phyloP scores from a whole-genome alignment of 805 yeast genomes.

The Wickerhamomyces bisporus region DNA sequence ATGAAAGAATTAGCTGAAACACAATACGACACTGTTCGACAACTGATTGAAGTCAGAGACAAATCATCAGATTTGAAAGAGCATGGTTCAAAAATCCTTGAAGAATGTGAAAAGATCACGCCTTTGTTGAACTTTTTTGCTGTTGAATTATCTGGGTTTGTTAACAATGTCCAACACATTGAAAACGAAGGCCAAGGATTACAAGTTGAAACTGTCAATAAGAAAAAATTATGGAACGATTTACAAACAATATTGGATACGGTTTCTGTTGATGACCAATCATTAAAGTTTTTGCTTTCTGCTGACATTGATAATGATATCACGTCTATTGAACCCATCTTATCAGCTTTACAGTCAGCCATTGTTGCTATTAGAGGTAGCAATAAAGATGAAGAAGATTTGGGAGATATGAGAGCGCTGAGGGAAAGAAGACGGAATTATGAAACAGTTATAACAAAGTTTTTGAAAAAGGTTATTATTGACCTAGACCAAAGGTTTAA shows the following conservation, averaged over 20 bases:
- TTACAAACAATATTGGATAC: constrained; percentile 63
- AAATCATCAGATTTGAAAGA: constrained; percentile 37
- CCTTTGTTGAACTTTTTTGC: constrained; percentile 51
- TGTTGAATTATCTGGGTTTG: constrained; percentile 58
- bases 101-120: constrained; percentile 51
- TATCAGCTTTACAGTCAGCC: constrained; percentile 58
- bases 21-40: constrained; percentile 57
- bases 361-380: constrained; percentile 56
- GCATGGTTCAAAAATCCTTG: constrained; percentile 38
- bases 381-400: constrained; percentile 30
- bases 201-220: constrained; percentile 79
- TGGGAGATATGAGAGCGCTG: constrained; percentile 68
- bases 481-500: constrained; percentile 42
- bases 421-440: constrained; percentile 58
- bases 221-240: constrained; percentile 67
- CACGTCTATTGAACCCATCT: constrained; percentile 48
- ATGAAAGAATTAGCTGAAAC: constrained; percentile 53
- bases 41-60: constrained; percentile 45
- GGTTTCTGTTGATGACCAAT: constrained; percentile 58
- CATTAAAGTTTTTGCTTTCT: constrained; percentile 40
- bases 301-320: constrained; percentile 46
- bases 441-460: constrained; percentile 47
- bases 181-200: constrained; percentile 76
- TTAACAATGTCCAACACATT: constrained; percentile 63
- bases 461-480: constrained; percentile 39